Conservation (phyloP, 768 basidiomycete species). For the Dioszegia crocea region DNA sequence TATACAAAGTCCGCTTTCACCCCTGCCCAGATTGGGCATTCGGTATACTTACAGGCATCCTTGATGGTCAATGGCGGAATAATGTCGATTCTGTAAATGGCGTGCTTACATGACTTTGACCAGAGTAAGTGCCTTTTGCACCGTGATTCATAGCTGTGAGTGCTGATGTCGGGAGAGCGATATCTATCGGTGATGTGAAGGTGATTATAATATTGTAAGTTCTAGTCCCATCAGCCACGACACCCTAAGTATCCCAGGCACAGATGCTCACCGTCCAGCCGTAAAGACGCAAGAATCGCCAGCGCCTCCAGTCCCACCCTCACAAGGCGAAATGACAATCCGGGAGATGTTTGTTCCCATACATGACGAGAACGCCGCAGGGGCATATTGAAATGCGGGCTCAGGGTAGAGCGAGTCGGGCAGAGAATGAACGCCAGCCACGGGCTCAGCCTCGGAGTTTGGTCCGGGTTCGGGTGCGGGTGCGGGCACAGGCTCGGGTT, state of each 20-base stretch:
- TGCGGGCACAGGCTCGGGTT: too few species aligned
- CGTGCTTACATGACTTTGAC: slow-evolving; percentile 16
- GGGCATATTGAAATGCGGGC: not conserved
- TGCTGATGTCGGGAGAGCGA: slow-evolving; percentile 14
- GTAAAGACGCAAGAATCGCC: slow-evolving; percentile 7
- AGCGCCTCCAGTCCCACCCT: slow-evolving; percentile 2
- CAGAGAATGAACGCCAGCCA: too few species aligned
- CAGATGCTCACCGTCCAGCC: slow-evolving; percentile 6
- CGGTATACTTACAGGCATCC: slow-evolving; percentile 1
- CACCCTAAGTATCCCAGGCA: too few species aligned
- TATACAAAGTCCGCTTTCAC: slow-evolving; percentile 5
- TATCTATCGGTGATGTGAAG: slow-evolving; percentile 15
- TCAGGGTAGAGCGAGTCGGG: not conserved
- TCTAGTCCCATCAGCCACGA: slow-evolving; percentile 1
- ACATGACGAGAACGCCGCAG: not conserved
- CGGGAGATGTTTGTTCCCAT: not conserved
- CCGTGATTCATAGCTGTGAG: slow-evolving; percentile 3
- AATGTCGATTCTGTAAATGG: not conserved
- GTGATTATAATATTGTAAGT: slow-evolving; percentile 31
- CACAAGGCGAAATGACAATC: slow-evolving; percentile 5
- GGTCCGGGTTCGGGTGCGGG: not conserved
- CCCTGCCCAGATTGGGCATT: slow-evolving; percentile 1
- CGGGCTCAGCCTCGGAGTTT: not conserved
- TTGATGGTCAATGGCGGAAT: not conserved
- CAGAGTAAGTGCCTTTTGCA: slow-evolving; percentile 15